These are phyloP conservation scores for Serendipita sp. DNA, from an alignment of 768 basidiomycete species.

Conservation along the genomic window DNA sequence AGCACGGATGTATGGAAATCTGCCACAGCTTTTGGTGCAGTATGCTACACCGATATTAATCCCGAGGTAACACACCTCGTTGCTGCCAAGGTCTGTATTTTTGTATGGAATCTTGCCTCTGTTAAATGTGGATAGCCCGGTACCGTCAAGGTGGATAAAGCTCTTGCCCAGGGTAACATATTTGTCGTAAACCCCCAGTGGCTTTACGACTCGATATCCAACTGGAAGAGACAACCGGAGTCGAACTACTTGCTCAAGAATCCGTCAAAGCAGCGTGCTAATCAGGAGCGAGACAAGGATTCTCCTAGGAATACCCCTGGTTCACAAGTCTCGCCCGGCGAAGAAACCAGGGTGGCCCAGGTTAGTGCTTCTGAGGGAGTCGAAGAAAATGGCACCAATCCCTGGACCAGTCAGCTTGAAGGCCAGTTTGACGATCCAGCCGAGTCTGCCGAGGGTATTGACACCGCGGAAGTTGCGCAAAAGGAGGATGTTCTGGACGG, in stretches of 20 bases:
- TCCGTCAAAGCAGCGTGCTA: background rate
- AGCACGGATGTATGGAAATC: conserved; percentile 52
- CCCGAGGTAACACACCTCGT: conserved; percentile 74
- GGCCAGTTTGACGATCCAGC: conserved; percentile 18
- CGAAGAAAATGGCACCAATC: conserved; percentile 1
- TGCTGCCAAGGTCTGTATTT: conserved; percentile 51
- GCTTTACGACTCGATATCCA: conserved; percentile 78
- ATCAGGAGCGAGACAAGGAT: background rate
- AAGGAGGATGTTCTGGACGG: conserved; percentile 19
- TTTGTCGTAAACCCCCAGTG: conserved; percentile 78
- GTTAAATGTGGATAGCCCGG: conserved; percentile 37
- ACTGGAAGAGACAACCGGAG: conserved; percentile 77
- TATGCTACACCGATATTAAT: conserved; percentile 52
- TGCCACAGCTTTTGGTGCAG: conserved; percentile 79
- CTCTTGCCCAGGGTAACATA: conserved; percentile 56
- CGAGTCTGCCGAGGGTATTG: conserved; percentile 16
- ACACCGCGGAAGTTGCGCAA: conserved; percentile 18
- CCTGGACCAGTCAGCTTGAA: background rate
- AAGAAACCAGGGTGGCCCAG: background rate
- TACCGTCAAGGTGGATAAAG: conserved; percentile 80
- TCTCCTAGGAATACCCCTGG: conserved; percentile 4
- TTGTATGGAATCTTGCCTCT: conserved; percentile 9
- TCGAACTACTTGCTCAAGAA: conserved; percentile 30
- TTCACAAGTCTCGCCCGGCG: background rate
- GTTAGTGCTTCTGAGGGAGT: conserved; percentile 4